These are phyloP conservation scores for Apocynum venetum DNA, from an alignment of 257 asterid genomes.

Conservation along the genomic window DNA sequence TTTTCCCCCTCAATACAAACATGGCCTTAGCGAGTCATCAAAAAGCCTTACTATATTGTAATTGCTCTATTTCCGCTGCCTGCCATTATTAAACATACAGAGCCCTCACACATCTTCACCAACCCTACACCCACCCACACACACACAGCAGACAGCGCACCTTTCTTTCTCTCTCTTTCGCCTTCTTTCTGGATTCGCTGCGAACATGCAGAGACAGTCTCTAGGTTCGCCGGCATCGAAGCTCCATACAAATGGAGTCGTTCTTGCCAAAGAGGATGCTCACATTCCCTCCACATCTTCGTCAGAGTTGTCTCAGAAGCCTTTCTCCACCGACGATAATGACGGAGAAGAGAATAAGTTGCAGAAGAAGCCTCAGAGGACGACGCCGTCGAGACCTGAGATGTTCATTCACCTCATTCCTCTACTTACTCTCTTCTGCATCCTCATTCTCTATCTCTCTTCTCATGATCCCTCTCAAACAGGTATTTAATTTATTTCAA, in stretches of 20 bases:
- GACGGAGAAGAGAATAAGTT: conserved; percentile 29
- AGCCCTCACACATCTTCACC: neutral
- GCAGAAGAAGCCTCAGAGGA: conserved; percentile 34
- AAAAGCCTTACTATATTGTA: neutral
- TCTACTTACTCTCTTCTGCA: conserved; percentile 61
- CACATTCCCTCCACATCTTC: conserved; percentile 8
- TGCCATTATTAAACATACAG: neutral
- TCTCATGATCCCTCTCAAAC: conserved; percentile 64
- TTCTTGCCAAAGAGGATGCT: conserved; percentile 27
- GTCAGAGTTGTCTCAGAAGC: conserved; percentile 7
- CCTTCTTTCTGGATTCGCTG: conserved; percentile 12
- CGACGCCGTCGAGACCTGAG: conserved; percentile 26
- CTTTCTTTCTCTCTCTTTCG: conserved; percentile 19
- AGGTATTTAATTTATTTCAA: conserved; percentile 31
- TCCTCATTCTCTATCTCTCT: conserved; percentile 72
- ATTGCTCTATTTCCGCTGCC: neutral
- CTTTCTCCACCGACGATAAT: conserved; percentile 18
- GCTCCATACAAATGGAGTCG: conserved; percentile 30
- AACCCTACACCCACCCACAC: neutral
- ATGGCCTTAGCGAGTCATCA: neutral
- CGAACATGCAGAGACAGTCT: conserved; percentile 73
- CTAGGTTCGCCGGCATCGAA: conserved; percentile 75
- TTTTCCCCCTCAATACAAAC: too few relatives aligned
- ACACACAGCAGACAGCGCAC: neutral
- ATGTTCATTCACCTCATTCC: conserved; percentile 72